Conservation (phyloP, 352 stramenopile genomes). For the Phytopythium vexans region DNA sequence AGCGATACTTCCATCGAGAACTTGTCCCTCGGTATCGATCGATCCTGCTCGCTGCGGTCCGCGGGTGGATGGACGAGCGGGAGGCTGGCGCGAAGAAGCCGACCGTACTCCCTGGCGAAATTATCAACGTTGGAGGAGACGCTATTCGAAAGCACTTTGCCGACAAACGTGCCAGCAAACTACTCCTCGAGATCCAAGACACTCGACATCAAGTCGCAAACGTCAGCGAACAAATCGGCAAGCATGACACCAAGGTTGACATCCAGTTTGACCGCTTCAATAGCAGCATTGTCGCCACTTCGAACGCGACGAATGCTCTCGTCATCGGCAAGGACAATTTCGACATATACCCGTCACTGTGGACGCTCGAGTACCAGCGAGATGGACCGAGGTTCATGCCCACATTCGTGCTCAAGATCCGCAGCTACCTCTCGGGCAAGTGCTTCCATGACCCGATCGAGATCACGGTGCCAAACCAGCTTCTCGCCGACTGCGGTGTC, state of each 20-base stretch:
- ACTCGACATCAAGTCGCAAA: too few relatives aligned
- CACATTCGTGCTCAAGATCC: conserved; percentile 10
- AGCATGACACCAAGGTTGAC: too few relatives aligned
- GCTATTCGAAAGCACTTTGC: background rate
- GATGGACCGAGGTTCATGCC: background rate
- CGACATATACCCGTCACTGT: conserved; percentile 11
- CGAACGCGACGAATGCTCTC: too few relatives aligned
- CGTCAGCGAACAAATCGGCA: too few relatives aligned
- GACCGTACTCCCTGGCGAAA: background rate
- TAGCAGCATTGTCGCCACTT: too few relatives aligned
- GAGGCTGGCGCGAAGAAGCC: background rate
- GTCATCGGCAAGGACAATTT: too few relatives aligned
- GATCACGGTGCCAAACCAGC: conserved; percentile 7
- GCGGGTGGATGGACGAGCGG: background rate
- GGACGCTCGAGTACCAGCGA: conserved; percentile 21
- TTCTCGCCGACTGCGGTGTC: conserved; percentile 12
- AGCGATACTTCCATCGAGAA: too few relatives aligned
- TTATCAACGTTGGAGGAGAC: background rate
- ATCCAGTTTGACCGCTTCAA: too few relatives aligned
- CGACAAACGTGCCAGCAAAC: too few relatives aligned
- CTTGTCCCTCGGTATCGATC: background rate
- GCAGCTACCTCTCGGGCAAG: conserved; percentile 20
- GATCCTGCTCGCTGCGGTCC: background rate
- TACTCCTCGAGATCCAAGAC: too few relatives aligned
- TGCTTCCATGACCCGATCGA: conserved; percentile 23